Base-by-base conservation (phyloP, 352 stramenopile species). In the Pythium oligandrum region DNA sequence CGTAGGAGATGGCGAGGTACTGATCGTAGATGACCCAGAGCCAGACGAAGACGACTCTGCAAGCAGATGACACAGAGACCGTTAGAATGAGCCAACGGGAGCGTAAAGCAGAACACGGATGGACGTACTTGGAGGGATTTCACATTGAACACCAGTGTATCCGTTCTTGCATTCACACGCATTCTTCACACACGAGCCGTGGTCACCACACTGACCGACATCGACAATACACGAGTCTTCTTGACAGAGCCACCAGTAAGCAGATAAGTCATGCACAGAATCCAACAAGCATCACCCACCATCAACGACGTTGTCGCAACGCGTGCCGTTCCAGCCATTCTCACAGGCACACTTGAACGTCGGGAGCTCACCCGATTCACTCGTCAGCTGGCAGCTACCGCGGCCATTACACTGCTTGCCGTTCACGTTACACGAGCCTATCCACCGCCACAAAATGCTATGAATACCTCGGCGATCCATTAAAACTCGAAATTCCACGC, bases 401-500 rank as follows among this genome's bases (percentile, higher is more conserved):
- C 82, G 75, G 36, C 69, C 79, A 50, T 78, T 91, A 61, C 83
- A 94, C 61, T 84, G 72, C 57, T 71, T 63, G 17, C 75, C 75
- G 39, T 77, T 61, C 5, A 53, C 49, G 40, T 51, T 72, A 55
- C 75, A 89, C 4, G 57, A 57, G 9, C 48, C 73, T 80, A 38
- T 31, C 38, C 34, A 26, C 3, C 40, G n/a, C 32, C 48, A 37
- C 5, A 45, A 35, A 11, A 2, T 45, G 12, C 37, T 4, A 17
- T 35, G 26, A 59, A 42, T 38, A 57, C 54, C 9, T 30, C 39
- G 17, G 55, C 34, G 33, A 46, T 35, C n/a, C 35, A 52, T 32
- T 48, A 51, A 5, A 44, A 44, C 12, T n/a, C 42, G 1, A 40
- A 35, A 7, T 54, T 33, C 42, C 4, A 72, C 73, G 48, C 59